Percentiles rank a stretch among this genome's conserved stretches.
These are phyloP conservation scores for Cicer judaicum DNA, from an alignment of 306 rosid genomes.

Conservation along the genomic window DNA sequence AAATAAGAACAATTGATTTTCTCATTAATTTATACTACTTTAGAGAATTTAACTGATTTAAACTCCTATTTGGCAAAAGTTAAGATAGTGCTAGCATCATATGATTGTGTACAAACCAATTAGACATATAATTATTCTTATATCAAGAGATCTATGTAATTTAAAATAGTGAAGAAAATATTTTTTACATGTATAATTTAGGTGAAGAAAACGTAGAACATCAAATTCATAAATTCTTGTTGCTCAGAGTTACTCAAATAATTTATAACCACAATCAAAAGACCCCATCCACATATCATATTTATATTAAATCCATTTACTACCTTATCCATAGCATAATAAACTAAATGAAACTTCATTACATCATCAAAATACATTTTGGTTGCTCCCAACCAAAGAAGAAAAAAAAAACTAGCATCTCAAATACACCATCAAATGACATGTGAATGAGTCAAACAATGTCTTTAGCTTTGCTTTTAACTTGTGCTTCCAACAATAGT, in stretches of 20 bases:
- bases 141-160: no score
- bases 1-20: no score
- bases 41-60: no score
- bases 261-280: conserved; percentile 24
- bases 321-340: conserved; percentile 8
- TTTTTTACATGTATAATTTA: conserved; percentile 31
- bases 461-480: conserved; percentile 39
- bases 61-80: no score
- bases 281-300: neutral
- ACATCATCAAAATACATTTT: conserved; percentile 36
- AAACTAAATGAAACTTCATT: conserved; percentile 39
- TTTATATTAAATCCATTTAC: conserved; percentile 33
- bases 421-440: conserved; percentile 13
- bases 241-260: conserved; percentile 12
- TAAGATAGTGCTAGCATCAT: no score
- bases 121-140: no score
- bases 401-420: conserved; percentile 16
- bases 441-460: conserved; percentile 22
- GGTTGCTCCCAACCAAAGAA: conserved; percentile 21
- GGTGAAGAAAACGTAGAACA: neutral
- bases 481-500: conserved; percentile 30
- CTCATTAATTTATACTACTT: no score
- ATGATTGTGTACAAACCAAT: no score
- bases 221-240: conserved; percentile 33
- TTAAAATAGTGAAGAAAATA: conserved; percentile 16